Base-by-base conservation (phyloP, 2,329 filamentous ascomycete genomes). In the Fusarium tuaranense region DNA sequence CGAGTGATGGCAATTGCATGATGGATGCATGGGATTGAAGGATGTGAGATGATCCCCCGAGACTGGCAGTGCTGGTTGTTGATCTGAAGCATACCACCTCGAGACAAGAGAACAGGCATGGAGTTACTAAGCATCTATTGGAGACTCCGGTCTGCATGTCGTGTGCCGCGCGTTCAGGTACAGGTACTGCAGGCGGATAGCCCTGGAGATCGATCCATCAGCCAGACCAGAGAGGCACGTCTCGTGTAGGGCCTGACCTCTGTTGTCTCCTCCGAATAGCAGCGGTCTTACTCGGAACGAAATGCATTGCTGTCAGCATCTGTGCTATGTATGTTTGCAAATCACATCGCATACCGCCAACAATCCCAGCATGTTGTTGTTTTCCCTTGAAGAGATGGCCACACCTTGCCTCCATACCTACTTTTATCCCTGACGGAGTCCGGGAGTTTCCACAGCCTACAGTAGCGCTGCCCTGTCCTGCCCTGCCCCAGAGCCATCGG, bases 121-220 rank as follows among this genome's bases (percentile, higher is more conserved):
- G 44, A 25, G 20, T 46, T 46, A 22, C 20, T 22, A 46, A 16
- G 41, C 41, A 46, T 46, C 7, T 14, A 48, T 48, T 48, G 44
- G 44, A 48, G 25, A 55, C 51, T 75, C 70, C 51, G 27, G 59
- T 53, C 30, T 63, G 44, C 34, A 38, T 67, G 72, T 74, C 72
- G 66, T 67, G 72, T 75, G 72, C 72, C 72, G 72, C 72, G 66
- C 72, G 63, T 75, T 72, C 72, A 75, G 63, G 69, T 46, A 66
- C 36, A 61, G 59, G 68, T 63, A 70, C 62, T 46, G 63, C 62
- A 74, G 69, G 59, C 69, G 60, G 61, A 46, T 36, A 9, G 48
- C 27, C 48, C 27, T 55, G 48, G 48, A 32, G 27, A 55, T 55
- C 27, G 48, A 55, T 55, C 48, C 48, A 55, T 55, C 25, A 32